These are phyloP conservation scores for Dothiorella sarmentorum DNA, from an alignment of 2,329 filamentous ascomycete genomes.

Conservation along the genomic window DNA sequence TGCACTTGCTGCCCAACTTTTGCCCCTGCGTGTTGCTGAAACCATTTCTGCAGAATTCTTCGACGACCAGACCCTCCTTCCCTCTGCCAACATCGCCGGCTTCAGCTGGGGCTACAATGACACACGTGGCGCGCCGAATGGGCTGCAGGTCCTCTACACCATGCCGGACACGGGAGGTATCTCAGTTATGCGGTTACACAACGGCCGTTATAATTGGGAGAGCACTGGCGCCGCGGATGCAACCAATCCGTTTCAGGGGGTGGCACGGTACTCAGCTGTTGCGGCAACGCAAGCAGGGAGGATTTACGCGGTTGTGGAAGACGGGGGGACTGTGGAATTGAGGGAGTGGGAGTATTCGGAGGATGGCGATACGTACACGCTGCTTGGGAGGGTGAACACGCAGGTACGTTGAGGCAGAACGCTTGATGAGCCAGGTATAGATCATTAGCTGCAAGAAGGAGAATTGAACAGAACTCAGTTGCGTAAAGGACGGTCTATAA, in stretches of 20 bases:
- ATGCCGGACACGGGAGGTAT: not conserved
- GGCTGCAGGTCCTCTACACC: not conserved
- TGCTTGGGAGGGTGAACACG: not conserved
- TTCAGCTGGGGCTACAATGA: slow-evolving; percentile 8
- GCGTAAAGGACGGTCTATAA: no score
- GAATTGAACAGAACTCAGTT: no score
- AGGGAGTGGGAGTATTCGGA: not conserved
- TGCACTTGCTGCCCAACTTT: not conserved
- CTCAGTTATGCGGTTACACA: not conserved
- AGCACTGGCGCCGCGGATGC: not conserved
- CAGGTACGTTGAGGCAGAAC: not conserved
- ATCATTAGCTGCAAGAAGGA: no score
- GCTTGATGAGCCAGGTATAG: no score
- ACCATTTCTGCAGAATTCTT: not conserved
- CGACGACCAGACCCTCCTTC: not conserved
- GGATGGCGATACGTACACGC: not conserved
- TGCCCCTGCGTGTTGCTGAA: no score
- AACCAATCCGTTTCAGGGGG: not conserved
- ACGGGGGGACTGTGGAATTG: not conserved
- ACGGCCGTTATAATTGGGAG: not conserved
- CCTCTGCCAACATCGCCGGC: not conserved
- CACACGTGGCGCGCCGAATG: not conserved
- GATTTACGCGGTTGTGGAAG: not conserved
- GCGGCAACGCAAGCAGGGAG: not conserved
- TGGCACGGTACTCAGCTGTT: not conserved